phyloP scores from a whole-genome alignment of 305 asterid species.

The Solanum hybrid region DNA sequence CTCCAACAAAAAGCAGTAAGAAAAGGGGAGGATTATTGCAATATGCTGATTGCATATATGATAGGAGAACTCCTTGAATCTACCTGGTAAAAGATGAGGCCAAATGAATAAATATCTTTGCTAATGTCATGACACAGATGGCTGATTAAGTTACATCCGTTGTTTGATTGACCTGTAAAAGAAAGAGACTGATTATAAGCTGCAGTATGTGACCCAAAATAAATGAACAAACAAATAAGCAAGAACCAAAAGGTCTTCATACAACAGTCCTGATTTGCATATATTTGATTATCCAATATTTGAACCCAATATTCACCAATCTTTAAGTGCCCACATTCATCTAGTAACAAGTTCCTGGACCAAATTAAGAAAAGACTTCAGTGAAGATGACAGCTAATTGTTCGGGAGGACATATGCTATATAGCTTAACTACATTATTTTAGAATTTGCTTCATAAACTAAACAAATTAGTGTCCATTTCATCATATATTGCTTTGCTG shows the following conservation, averaged over 20 bases:
- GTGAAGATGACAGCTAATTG: not conserved
- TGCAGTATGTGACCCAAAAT: not conserved
- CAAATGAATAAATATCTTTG: constrained; percentile 43
- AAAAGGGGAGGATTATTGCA: not conserved
- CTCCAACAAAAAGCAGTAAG: not conserved
- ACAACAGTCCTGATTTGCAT: constrained; percentile 39
- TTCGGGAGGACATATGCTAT: not conserved
- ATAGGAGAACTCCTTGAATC: not conserved
- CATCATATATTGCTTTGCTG: not conserved
- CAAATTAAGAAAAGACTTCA: not conserved
- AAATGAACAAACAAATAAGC: not conserved
- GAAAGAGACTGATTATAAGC: not conserved
- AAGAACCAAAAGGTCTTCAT: not conserved
- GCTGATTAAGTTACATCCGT: constrained; percentile 9
- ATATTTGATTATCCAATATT: constrained; percentile 44
- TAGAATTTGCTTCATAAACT: not conserved
- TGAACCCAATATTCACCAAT: constrained; percentile 62
- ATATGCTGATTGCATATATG: not conserved
- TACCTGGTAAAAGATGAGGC: constrained; percentile 46
- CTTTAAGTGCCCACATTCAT: constrained; percentile 55
- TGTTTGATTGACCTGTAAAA: constrained; percentile 27
- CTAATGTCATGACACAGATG: constrained; percentile 20
- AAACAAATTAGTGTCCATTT: not conserved
- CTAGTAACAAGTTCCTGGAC: constrained; percentile 50
- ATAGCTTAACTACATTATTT: not conserved